Evolutionary conservation across 805 yeast genomes (phyloP), one percentile per base, ranked within the genome.

Genomic region (Candida adriatica): DNA sequence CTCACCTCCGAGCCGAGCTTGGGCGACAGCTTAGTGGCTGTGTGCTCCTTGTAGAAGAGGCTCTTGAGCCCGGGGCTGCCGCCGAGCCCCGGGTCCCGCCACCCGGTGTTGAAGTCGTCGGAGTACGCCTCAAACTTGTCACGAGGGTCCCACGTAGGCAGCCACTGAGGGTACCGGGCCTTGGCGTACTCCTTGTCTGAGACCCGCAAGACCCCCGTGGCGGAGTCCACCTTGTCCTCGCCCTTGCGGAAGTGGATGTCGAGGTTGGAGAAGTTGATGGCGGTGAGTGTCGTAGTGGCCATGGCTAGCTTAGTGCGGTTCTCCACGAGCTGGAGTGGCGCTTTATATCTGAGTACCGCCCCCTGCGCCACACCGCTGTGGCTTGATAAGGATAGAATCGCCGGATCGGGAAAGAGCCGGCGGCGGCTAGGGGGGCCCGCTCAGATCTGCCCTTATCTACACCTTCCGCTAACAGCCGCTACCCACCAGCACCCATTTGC

Each of bases 81-180:
- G 34, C 68, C 61, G 18, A 61, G 53, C n/a, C 79, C 87, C n/a
- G 78, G 75, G 46, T 80, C 88, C 19, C 54, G 54, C 24, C 35
- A 35, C 4, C 21, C 17, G 48, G 62, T 69, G 48, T 71, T 73
- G 58, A 73, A 75, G 34, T 71, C 70, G 43, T 67, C 64, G n/a
- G 46, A 17, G 42, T 70, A 61, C 11, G 77, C 70, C 11, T 62
- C 66, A 46, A 55, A 66, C 43, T 69, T 68, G 46, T 73, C 68
- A 14, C 50, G 59, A n/a, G 77, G 77, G 48, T 77, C 73, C 81
- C 81, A 78, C 2, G 81, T 68, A 11, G 86, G 86, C 28, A 77
- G 62, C 59, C 71, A 79, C 8, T 70, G 76, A 3, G 80, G 79
- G 53, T 60, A 67, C 29, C 45, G 31, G 6, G 62, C 43, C 6